Evolutionary conservation across 1,284 basidiomycete genomes (phyloP).

Genomic region (Volvariella volvacea): DNA sequence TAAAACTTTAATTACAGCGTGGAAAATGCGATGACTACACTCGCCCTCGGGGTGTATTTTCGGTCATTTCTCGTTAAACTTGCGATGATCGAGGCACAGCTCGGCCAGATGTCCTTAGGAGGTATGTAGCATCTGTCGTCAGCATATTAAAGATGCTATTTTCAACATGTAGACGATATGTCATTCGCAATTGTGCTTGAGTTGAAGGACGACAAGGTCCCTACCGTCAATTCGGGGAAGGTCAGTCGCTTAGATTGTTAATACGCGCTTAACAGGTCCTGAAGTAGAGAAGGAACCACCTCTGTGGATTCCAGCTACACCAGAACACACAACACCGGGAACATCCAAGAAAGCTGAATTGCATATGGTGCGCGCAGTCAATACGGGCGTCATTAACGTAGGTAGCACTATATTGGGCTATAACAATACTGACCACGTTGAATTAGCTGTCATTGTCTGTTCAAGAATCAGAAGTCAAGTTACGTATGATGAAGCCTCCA

Average conservation of each 20-base stretch:
- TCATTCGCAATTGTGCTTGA: constrained; percentile 84
- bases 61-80: constrained; percentile 84
- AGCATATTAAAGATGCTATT: background rate
- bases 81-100: constrained; percentile 71
- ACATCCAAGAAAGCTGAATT: constrained; percentile 52
- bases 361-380: constrained; percentile 70
- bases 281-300: constrained; percentile 42
- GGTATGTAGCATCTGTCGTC: constrained; percentile 25
- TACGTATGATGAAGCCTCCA: constrained; percentile 21
- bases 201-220: constrained; percentile 63
- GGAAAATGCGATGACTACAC: constrained; percentile 58
- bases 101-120: constrained; percentile 52
- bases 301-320: constrained; percentile 70
- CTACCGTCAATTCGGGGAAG: constrained; percentile 45
- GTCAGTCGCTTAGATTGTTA: constrained; percentile 19
- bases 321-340: constrained; percentile 58
- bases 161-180: constrained; percentile 49
- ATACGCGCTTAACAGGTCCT: background rate
- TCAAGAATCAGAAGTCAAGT: constrained; percentile 72
- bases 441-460: constrained; percentile 64
- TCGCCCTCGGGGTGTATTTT: constrained; percentile 69
- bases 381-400: constrained; percentile 83
- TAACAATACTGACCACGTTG: background rate
- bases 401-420: constrained; percentile 17
- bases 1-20: constrained; percentile 37